These are phyloP conservation scores for Balansia obtecta DNA, from an alignment of 2,329 filamentous ascomycete species.

Conservation along the genomic window DNA sequence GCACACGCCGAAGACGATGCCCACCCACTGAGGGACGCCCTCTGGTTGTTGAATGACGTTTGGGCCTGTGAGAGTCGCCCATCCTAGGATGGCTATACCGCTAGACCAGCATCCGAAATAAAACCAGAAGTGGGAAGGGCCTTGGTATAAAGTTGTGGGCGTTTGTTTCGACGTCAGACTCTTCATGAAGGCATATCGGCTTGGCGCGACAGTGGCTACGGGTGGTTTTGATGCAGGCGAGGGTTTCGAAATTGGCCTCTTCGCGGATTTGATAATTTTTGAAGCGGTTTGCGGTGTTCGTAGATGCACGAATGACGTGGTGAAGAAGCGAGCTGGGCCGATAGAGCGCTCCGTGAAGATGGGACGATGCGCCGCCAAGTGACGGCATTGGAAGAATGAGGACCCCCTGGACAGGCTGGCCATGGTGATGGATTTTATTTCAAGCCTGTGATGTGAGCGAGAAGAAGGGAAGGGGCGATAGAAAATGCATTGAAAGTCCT, in stretches of 20 bases:
- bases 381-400: slow-evolving; percentile 14
- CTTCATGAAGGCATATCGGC: slow-evolving; percentile 35
- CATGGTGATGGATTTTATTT: slow-evolving; percentile 11
- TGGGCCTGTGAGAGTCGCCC: slow-evolving; percentile 23
- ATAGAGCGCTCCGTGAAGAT: slow-evolving; percentile 12
- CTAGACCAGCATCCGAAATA: slow-evolving; percentile 46
- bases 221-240: slow-evolving; percentile 5
- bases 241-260: slow-evolving; percentile 7
- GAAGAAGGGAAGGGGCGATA: not conserved
- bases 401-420: slow-evolving; percentile 20
- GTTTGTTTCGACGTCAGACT: slow-evolving; percentile 42
- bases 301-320: slow-evolving; percentile 14
- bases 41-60: slow-evolving; percentile 26
- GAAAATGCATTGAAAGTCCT: not conserved
- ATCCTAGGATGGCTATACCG: slow-evolving; percentile 28
- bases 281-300: slow-evolving; percentile 9
- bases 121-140: slow-evolving; percentile 51
- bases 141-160: slow-evolving; percentile 50
- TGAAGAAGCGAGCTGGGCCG: slow-evolving; percentile 16
- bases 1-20: slow-evolving; percentile 42
- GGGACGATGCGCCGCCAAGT: slow-evolving; percentile 10
- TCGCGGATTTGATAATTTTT: slow-evolving; percentile 9
- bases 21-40: slow-evolving; percentile 43
- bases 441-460: not conserved
- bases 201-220: slow-evolving; percentile 12